These are phyloP conservation scores for Odontarrhena argentea DNA, from an alignment of 345 rosid genomes.

Conservation along the genomic window DNA sequence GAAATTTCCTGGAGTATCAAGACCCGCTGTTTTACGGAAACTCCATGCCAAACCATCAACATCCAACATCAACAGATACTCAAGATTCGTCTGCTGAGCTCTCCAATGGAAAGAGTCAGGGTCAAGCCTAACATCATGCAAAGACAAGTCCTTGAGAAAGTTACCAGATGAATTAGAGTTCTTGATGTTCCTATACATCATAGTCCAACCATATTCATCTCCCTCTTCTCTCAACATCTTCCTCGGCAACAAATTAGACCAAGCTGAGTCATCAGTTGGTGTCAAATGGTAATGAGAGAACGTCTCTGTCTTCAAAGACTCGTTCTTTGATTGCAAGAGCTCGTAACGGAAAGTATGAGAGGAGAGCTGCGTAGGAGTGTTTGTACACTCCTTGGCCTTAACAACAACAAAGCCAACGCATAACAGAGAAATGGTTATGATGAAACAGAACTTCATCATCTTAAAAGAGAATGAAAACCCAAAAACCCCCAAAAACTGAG, in stretches of 20 bases:
- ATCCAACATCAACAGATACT: conserved; percentile 81
- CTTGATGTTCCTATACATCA: conserved; percentile 74
- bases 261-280: conserved; percentile 82
- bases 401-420: conserved; percentile 29
- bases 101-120: conserved; percentile 60
- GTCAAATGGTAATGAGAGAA: conserved; percentile 78
- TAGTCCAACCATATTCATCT: conserved; percentile 67
- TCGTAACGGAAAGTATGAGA: conserved; percentile 76
- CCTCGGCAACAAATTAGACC: conserved; percentile 77
- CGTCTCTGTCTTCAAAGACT: conserved; percentile 65
- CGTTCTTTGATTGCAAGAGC: conserved; percentile 63
- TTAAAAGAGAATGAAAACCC: conserved; percentile 6
- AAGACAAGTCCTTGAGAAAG: conserved; percentile 72
- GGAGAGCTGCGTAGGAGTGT: conserved; percentile 60
- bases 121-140: conserved; percentile 81
- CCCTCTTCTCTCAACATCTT: conserved; percentile 68
- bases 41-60: conserved; percentile 82
- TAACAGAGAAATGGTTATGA: conserved; percentile 21
- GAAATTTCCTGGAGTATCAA: conserved; percentile 58
- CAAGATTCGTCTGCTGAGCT: conserved; percentile 86
- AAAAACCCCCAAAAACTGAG: conserved; percentile 26
- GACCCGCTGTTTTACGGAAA: conserved; percentile 79
- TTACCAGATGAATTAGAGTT: conserved; percentile 42
- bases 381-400: conserved; percentile 84
- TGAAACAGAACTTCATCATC: conserved; percentile 34